phyloP scores from a whole-genome alignment of 345 rosid genomes.

The Acer campestre region DNA sequence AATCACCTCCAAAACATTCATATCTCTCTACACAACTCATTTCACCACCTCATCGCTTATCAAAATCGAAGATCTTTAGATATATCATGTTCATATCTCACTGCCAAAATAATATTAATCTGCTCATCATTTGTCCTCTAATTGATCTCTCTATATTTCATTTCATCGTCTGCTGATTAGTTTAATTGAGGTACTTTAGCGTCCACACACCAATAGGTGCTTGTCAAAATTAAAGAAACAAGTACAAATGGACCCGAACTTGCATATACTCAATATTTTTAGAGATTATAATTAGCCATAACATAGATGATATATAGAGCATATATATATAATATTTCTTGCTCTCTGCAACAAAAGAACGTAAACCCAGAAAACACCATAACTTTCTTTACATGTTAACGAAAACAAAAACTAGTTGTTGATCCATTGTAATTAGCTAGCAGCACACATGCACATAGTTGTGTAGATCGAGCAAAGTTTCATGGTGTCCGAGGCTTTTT shows the following conservation, averaged over 20 bases:
- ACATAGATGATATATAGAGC: background rate
- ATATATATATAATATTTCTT: background rate
- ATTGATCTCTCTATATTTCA: no score
- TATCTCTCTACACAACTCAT: background rate
- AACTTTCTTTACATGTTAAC: background rate
- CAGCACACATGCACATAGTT: background rate
- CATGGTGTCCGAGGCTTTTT: slow-evolving; percentile 43
- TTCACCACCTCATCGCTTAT: background rate
- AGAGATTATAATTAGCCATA: no score
- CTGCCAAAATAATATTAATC: no score
- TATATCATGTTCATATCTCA: no score
- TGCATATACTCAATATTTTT: background rate
- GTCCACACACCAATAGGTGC: no score
- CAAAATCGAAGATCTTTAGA: background rate
- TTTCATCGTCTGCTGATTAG: no score
- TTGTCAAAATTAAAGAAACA: no score
- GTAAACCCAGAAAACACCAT: background rate
- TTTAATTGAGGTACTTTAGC: no score
- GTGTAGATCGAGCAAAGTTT: background rate
- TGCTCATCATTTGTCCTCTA: no score
- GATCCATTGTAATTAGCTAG: background rate
- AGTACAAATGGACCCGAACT: background rate
- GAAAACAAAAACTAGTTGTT: background rate
- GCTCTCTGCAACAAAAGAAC: background rate
- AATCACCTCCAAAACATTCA: slow-evolving; percentile 19